Conservation (phyloP, 1,284 basidiomycete species). For the Heliocybe sulcata region DNA sequence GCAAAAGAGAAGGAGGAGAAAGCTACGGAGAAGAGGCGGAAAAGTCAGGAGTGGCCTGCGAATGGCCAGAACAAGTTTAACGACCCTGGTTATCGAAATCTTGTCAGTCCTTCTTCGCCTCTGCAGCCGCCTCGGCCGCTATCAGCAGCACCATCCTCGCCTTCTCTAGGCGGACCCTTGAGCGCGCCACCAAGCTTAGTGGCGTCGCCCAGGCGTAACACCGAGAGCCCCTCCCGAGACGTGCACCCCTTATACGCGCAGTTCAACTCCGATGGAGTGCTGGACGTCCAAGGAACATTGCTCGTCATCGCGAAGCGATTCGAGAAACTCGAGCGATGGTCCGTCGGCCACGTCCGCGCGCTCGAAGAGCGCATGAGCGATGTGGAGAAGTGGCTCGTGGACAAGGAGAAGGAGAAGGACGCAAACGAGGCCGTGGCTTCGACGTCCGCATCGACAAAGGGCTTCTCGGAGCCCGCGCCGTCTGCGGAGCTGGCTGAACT, state of each 20-base stretch:
- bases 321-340: slow-evolving; percentile 83
- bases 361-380: slow-evolving; percentile 80
- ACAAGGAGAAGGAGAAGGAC: slow-evolving; percentile 53
- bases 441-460: slow-evolving; percentile 5
- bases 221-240: slow-evolving; percentile 46
- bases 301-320: slow-evolving; percentile 65
- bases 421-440: slow-evolving; percentile 19
- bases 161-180: slow-evolving; percentile 40
- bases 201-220: slow-evolving; percentile 44
- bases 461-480: neutral
- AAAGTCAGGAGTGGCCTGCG: slow-evolving; percentile 46
- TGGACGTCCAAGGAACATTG: slow-evolving; percentile 66
- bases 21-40: slow-evolving; percentile 22
- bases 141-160: slow-evolving; percentile 44
- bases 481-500: slow-evolving; percentile 40
- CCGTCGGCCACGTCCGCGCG: slow-evolving; percentile 73
- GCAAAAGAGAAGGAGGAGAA: slow-evolving; percentile 48
- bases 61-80: slow-evolving; percentile 39
- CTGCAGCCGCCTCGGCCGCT: slow-evolving; percentile 27
- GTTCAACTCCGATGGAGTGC: slow-evolving; percentile 57
- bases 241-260: slow-evolving; percentile 67
- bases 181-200: slow-evolving; percentile 52
- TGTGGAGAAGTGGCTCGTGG: slow-evolving; percentile 75
- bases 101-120: slow-evolving; percentile 23
- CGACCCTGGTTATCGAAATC: slow-evolving; percentile 50